Conservation (phyloP, 306 rosid species). For the barrel medic (Medicago truncatula) region DNA sequence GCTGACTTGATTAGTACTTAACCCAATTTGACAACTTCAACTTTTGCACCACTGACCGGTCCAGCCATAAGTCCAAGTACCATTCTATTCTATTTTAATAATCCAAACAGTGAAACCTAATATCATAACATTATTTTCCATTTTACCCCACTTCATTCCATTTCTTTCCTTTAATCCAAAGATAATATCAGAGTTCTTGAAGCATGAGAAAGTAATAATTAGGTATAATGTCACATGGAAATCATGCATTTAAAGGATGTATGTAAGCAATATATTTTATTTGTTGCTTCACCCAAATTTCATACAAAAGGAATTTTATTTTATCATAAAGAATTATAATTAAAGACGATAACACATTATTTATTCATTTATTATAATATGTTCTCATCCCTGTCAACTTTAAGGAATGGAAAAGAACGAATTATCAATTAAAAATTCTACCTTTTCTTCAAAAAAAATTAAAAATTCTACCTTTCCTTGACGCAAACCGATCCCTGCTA, state of each 20-base stretch:
- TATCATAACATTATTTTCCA: constrained; percentile 1
- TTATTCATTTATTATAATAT: constrained; percentile 7
- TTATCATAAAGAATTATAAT: constrained; percentile 11
- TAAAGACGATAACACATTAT: constrained; percentile 14
- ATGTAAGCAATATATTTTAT: constrained; percentile 7
- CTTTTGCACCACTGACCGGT: neutral
- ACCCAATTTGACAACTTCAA: neutral
- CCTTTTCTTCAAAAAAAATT: too few relatives aligned
- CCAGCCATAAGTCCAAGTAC: neutral
- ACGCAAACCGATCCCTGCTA: constrained; percentile 91
- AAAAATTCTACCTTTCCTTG: constrained; percentile 81
- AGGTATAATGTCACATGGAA: constrained; percentile 23
- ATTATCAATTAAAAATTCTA: constrained; percentile 41
- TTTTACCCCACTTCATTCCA: neutral
- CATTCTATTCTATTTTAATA: neutral
- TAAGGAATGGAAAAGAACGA: constrained; percentile 13
- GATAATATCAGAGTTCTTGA: constrained; percentile 5
- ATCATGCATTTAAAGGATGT: constrained; percentile 18
- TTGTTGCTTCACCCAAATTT: constrained; percentile 29
- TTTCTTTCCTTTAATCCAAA: neutral
- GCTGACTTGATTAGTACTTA: neutral
- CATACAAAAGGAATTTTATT: neutral
- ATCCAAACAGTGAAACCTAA: constrained; percentile 9
- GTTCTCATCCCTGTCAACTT: constrained; percentile 14
- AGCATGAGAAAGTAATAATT: constrained; percentile 17